Conservation (phyloP, 352 stramenopile genomes). For the Pythium dissotocum region DNA sequence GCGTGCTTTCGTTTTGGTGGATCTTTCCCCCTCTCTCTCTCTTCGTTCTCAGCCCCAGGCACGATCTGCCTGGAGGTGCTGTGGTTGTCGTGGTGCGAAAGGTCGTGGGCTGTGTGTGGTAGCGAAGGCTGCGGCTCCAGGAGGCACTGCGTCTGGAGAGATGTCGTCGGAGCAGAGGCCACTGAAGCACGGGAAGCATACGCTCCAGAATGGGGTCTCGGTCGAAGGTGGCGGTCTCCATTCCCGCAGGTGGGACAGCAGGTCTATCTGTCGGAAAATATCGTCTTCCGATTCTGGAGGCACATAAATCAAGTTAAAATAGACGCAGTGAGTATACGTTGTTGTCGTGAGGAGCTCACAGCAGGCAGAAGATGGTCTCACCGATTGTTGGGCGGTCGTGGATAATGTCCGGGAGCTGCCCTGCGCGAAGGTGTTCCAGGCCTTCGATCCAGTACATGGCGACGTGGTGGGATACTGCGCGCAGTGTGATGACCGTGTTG, state of each 20-base stretch:
- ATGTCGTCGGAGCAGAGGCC: slow-evolving; percentile 8
- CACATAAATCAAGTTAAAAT: not conserved
- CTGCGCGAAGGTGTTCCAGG: slow-evolving; percentile 49
- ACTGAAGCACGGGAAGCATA: slow-evolving; percentile 22
- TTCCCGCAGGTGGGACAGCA: slow-evolving; percentile 54
- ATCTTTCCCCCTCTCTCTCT: too few species aligned
- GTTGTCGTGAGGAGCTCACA: not conserved
- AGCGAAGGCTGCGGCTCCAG: slow-evolving; percentile 1
- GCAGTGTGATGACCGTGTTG: slow-evolving; percentile 60
- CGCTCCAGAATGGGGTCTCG: slow-evolving; percentile 35
- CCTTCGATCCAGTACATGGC: slow-evolving; percentile 75
- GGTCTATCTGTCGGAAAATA: slow-evolving; percentile 75
- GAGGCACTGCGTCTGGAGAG: not conserved
- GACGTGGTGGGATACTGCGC: slow-evolving; percentile 63
- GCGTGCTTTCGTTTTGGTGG: too few species aligned
- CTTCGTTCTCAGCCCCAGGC: not conserved
- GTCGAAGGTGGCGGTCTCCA: slow-evolving; percentile 41
- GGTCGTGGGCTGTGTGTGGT: slow-evolving; percentile 4
- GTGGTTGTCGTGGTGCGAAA: not conserved
- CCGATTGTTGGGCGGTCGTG: slow-evolving; percentile 48
- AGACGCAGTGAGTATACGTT: not conserved
- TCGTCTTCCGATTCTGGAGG: slow-evolving; percentile 69
- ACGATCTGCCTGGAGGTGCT: not conserved
- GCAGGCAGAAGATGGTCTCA: slow-evolving; percentile 11
- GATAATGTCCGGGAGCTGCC: slow-evolving; percentile 43